Base-by-base conservation (phyloP, 2,329 filamentous ascomycete genomes). In the Epichloe gansuensis region DNA sequence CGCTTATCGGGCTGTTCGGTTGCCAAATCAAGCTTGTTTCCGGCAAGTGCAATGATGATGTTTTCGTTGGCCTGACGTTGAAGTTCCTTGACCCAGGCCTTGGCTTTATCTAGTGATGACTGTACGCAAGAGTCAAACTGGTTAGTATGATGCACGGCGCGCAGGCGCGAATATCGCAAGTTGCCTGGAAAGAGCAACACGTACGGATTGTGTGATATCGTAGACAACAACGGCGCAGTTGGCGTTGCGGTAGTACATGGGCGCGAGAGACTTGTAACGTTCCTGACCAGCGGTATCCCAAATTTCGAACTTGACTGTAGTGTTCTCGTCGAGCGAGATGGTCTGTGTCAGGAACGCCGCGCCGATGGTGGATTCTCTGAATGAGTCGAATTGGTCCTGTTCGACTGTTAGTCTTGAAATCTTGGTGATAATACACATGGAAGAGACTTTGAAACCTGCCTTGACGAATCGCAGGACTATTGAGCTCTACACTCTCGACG, bases 211-310 rank as follows among this genome's bases (percentile, higher is more conserved):
- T 65, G 93, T 98, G 66, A 98, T 97, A 73, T 98, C 93, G 72
- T 98, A 98, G 59, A 98, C 93, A 47, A 98, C 91, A 35, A 98
- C 91, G 54, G 94, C 93, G 73, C 93, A 97, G 80, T 98, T 97
- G 61, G 94, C 94, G 69, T 98, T 98, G 63, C 94, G 79, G 75
- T 98, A 98, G 77, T 98, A 98, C 93, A 98, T 98, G 63, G 93
- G 93, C 36, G 93, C 93, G 59, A 98, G 78, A 12, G 93, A 97
- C 78, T 97, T 97, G 80, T 97, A 98, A 66, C 94, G 83, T 73
- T 98, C 93, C 74, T 98, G 93, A 57, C 93, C 93, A 57, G 93
- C 93, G 9, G 93, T 98, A 72, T 96, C 90, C 90, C 93, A 98
- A 67, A 98, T 98, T 73, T 98, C 93, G 66, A 98, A 98, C 77